These are phyloP conservation scores for Schizosaccharomyces octosporus DNA, from an alignment of 805 yeast genomes.

Conservation along the genomic window DNA sequence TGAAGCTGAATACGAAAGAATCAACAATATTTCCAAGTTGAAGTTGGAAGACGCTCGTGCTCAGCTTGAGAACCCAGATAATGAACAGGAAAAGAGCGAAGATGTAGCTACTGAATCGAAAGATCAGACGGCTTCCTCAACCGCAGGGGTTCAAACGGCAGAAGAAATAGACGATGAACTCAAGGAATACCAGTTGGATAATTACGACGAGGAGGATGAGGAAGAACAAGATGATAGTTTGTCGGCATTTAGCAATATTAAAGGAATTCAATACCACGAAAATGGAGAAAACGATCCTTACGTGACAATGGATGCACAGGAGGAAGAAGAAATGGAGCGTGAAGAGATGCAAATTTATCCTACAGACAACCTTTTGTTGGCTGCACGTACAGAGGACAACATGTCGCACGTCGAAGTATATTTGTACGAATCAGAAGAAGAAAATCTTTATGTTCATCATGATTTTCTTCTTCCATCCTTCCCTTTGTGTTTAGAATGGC, in stretches of 20 bases:
- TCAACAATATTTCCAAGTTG: conserved; percentile 59
- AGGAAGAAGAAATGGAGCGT: conserved; percentile 50
- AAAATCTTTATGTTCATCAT: conserved; percentile 74
- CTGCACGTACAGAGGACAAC: conserved; percentile 91
- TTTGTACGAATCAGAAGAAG: conserved; percentile 76
- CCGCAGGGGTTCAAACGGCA: conserved; percentile 3
- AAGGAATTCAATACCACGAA: conserved; percentile 18
- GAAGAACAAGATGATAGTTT: conserved; percentile 28
- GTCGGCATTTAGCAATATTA: conserved; percentile 22
- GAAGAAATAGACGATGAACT: conserved; percentile 44
- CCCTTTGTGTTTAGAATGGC: conserved; percentile 92
- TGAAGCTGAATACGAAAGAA: conserved; percentile 81
- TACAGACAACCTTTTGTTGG: conserved; percentile 68
- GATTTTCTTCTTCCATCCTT: conserved; percentile 91
- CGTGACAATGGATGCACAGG: conserved; percentile 24
- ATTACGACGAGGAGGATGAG: conserved; percentile 46
- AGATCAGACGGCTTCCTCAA: neutral
- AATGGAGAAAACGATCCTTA: conserved; percentile 31
- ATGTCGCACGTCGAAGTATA: conserved; percentile 78
- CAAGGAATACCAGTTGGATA: conserved; percentile 67
- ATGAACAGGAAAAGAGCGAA: conserved; percentile 6
- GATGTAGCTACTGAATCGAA: conserved; percentile 12
- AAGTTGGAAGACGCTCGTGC: conserved; percentile 56
- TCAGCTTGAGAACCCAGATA: conserved; percentile 17
- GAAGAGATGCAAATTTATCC: conserved; percentile 69